phyloP scores from a whole-genome alignment of 1,284 basidiomycete genomes.

The Hypsizygus ulmarius region DNA sequence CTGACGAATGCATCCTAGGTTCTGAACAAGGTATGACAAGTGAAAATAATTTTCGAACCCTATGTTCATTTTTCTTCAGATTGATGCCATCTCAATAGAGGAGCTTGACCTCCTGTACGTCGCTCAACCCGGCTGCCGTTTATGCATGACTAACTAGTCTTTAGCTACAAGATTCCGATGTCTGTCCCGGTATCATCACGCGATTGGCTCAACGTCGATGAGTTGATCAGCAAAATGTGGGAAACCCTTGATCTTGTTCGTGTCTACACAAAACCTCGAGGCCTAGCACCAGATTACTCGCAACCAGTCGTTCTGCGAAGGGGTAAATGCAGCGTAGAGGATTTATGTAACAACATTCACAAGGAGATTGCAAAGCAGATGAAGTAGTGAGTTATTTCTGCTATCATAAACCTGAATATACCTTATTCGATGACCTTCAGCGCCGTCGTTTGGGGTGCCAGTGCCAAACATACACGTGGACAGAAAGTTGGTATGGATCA shows the following conservation, averaged over 20 bases:
- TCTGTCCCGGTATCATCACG: constrained; percentile 93
- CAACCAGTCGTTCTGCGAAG: constrained; percentile 77
- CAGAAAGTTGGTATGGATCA: constrained; percentile 96
- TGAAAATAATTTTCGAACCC: constrained; percentile 12
- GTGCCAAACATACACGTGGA: constrained; percentile 93
- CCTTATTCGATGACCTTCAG: constrained; percentile 34
- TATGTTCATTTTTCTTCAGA: constrained; percentile 51
- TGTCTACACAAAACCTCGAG: constrained; percentile 95
- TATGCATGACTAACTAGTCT: constrained; percentile 4
- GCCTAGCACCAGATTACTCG: constrained; percentile 86
- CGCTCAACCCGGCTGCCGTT: neutral
- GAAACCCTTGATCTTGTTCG: constrained; percentile 84
- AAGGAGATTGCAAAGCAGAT: constrained; percentile 92
- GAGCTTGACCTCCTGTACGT: constrained; percentile 91
- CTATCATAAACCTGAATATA: neutral
- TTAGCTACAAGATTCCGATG: constrained; percentile 86
- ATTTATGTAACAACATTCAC: constrained; percentile 90
- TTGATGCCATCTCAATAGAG: constrained; percentile 98
- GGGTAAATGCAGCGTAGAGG: constrained; percentile 79
- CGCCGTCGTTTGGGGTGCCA: constrained; percentile 90
- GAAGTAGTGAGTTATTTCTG: constrained; percentile 67
- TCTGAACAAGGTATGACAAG: constrained; percentile 63
- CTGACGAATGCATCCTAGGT: constrained; percentile 42
- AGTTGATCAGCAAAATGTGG: constrained; percentile 93
- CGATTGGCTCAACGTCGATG: constrained; percentile 97